A percentile compares a stretch with the other conserved stretches of the same genome.
Conservation (phyloP, 345 rosid species). For the Ailanthus altissimus region DNA sequence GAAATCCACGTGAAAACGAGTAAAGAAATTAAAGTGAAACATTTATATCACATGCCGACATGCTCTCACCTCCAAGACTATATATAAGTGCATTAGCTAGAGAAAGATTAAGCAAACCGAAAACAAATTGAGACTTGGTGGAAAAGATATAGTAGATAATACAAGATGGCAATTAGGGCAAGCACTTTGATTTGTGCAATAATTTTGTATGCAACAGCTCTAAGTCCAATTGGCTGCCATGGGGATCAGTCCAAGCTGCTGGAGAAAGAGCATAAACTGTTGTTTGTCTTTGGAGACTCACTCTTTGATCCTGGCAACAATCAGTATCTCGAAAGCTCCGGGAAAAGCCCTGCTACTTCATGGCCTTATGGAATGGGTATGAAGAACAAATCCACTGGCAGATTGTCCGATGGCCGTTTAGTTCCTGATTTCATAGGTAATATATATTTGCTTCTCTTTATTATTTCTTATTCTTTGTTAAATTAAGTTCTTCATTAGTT, state of each 20-base stretch:
- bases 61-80: too few species aligned
- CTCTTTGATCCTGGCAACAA: slow-evolving; percentile 10
- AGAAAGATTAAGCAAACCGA: too few species aligned
- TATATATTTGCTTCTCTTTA: neutral
- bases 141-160: slow-evolving; percentile 4
- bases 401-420: slow-evolving; percentile 11
- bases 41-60: too few species aligned
- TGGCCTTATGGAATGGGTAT: neutral
- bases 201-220: neutral
- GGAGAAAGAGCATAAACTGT: neutral
- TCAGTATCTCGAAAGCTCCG: neutral
- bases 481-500: neutral
- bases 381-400: neutral
- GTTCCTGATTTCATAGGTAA: slow-evolving; percentile 17
- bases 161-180: neutral
- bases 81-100: too few species aligned
- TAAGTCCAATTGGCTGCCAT: neutral
- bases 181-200: neutral
- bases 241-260: neutral
- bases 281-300: slow-evolving; percentile 13
- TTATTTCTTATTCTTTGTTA: neutral
- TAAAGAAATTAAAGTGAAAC: too few species aligned
- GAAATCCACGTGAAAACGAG: too few species aligned
- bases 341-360: neutral
- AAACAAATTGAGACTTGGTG: too few species aligned